A percentile compares a stretch with the other conserved stretches of the same genome.
These are phyloP conservation scores for Epichloe uncinata DNA, from an alignment of 2,329 filamentous ascomycete species.

Conservation along the genomic window DNA sequence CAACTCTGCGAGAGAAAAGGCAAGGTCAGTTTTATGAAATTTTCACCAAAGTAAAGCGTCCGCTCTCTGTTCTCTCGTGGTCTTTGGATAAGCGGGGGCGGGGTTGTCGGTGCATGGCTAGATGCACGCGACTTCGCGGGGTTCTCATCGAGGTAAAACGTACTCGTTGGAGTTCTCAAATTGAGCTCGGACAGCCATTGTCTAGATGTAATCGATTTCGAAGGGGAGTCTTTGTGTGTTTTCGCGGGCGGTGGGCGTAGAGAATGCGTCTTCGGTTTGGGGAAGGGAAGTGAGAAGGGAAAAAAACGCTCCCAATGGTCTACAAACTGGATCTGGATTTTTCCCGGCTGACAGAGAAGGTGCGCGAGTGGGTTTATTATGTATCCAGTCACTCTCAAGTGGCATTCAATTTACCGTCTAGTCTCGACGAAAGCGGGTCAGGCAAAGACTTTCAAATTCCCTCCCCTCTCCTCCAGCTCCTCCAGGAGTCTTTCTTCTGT, in stretches of 20 bases:
- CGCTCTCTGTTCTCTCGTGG: neutral
- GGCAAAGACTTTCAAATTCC: too few relatives aligned
- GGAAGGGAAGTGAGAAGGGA: neutral
- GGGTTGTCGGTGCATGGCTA: slow-evolving; percentile 7
- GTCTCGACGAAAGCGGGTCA: too few relatives aligned
- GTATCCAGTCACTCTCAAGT: neutral
- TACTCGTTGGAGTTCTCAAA: slow-evolving; percentile 91
- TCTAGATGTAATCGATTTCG: slow-evolving; percentile 10
- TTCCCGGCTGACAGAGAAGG: neutral
- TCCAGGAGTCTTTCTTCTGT: too few relatives aligned
- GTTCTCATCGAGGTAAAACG: slow-evolving; percentile 19
- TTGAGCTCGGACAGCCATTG: slow-evolving; percentile 57
- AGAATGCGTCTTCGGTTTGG: neutral
- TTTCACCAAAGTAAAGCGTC: neutral
- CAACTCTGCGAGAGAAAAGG: slow-evolving; percentile 48
- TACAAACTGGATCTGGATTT: slow-evolving; percentile 1
- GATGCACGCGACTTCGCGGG: neutral
- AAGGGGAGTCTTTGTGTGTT: neutral
- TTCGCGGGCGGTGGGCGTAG: neutral
- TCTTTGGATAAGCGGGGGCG: slow-evolving; percentile 14
- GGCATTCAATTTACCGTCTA: too few relatives aligned
- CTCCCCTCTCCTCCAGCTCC: too few relatives aligned
- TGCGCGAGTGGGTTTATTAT: slow-evolving; percentile 1
- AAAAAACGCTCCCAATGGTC: neutral
- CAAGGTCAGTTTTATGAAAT: neutral